Evolutionary conservation across 176 grass and related monocot genomes (phyloP).

Genomic region (Carex parvula): DNA sequence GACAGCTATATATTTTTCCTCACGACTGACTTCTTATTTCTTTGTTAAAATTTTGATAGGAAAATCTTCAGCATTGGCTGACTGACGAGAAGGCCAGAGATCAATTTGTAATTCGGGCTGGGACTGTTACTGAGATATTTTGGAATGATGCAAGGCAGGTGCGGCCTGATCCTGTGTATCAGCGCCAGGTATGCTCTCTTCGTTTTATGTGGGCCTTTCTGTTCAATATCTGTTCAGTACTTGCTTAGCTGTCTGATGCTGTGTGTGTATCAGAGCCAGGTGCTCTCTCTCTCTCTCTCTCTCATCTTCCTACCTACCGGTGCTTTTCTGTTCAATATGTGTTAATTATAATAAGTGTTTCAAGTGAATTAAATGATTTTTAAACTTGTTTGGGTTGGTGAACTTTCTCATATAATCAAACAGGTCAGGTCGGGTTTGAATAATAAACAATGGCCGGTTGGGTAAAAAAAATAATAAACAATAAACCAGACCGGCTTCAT

Average conservation of each 20-base stretch:
- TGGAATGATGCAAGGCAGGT: conserved; percentile 85
- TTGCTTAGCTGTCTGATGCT: conserved; percentile 48
- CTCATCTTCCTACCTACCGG: neutral
- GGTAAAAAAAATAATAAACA: neutral
- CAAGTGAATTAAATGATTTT: neutral
- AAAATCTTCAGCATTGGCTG: conserved; percentile 87
- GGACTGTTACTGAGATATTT: conserved; percentile 77
- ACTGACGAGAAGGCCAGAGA: conserved; percentile 88
- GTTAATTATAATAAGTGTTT: neutral
- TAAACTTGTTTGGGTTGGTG: neutral
- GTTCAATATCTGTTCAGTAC: neutral
- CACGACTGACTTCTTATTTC: neutral
- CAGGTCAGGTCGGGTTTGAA: neutral
- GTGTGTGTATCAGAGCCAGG: conserved; percentile 68
- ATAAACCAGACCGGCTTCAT: neutral
- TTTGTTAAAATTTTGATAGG: conserved; percentile 36
- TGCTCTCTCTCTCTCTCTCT: neutral
- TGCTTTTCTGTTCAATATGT: neutral
- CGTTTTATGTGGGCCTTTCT: neutral
- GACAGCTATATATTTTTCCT: neutral
- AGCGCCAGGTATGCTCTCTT: conserved; percentile 54
- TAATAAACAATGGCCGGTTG: neutral
- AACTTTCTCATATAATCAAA: neutral
- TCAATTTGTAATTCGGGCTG: conserved; percentile 93
- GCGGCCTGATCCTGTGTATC: conserved; percentile 80